Base-by-base conservation (phyloP, 305 asterid genomes). In the Fraxinus sp. region DNA sequence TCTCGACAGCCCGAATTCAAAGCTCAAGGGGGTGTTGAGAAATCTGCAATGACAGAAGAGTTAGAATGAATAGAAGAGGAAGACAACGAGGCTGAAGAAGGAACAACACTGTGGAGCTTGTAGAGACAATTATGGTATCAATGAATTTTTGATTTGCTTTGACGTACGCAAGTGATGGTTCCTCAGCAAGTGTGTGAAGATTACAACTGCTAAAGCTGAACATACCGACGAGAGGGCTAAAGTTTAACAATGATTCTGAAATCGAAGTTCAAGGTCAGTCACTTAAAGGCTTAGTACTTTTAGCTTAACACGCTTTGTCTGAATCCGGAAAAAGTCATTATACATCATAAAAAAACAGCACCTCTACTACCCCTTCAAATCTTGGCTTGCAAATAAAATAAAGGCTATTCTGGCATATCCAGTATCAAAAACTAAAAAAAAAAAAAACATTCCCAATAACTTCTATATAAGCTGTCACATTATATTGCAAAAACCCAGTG, bases 131-230 rank as follows among this genome's bases (percentile, higher is more conserved):
- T 86, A 88, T 55, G 89, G 79, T 36, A 62, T 10, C 3, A 90
- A 86, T 32, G 93, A 90, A 70, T 89, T 90, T 78, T 89, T 91
- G 93, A 90, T 89, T 81, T 88, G 91, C 85, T 90, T 92, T 49
- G 94, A 90, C 78, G 41, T 86, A 0, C 88, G 90, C 72, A 88
- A 90, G 83, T 85, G 76, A 84, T 91, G 93, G 94, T 91, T 87
- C 85, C 94, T 87, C 74, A 91, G 93, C 10, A 87, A 91, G 78
- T 91, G 94, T 5, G 91, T 88, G 83, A 89, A 87, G 88, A 84
- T 89, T 44, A 89, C 94, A 3, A 89, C 90, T 9, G 92, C 90
- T 6, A 89, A 80, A 62, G 92, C 94, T 26, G 90, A 91, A 80
- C 88, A 87, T 81, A 87, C 88, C 88, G 86, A 88, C 16, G n/a